Evolutionary conservation across 2,329 filamentous ascomycete genomes (phyloP), one percentile per base, ranked within the genome.

Genomic region (Periconia macrospinosa): DNA sequence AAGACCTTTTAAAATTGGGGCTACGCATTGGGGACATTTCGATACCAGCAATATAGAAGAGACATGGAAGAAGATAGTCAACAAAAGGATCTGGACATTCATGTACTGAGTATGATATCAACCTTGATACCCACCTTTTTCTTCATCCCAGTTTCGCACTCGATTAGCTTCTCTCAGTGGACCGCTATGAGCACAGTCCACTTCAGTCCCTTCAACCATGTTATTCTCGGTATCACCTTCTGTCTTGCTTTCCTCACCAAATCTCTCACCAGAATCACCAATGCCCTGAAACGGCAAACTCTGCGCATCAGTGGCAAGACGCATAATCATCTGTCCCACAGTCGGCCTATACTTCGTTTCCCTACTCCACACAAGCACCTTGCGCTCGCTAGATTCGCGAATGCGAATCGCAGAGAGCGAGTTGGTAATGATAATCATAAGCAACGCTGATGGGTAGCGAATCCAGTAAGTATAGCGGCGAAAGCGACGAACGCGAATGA

Each of bases 1-100:
- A 59, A 15, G 68, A 70, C 53, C 47, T 68, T 33, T 45, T 73
- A 40, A 71, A 69, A 49, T 64, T 67, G 47, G 57, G 63, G 1
- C 64, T 60, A 30, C 59, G 61, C 15, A 33, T 61, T 11, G 58
- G 52, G 37, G 7, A 13, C 13, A 23, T 17, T 37, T 37, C 33
- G 11, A 13, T 37, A n/a, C 33, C 33, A 37, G 33, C 33, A 37
- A 3, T 6, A 37, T 37, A 37, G 15, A 41, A 6, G 10, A 18
- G 15, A 41, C 10, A 5, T 6, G 3, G 10, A 18, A 18, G 10
- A 41, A 15, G 14, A 41, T 41, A n/a, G 3, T 41, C 3, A 27
- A 27, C 23, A 27, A 3, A 3, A 27, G 3, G 23, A 27, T 27
- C 8, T 3, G 23, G 23, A 43, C 17, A 19, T 23, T n/a, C 5